Evolutionary conservation across 2,329 filamentous ascomycete species (phyloP).

Genomic region (Colletotrichum graminicola): DNA sequence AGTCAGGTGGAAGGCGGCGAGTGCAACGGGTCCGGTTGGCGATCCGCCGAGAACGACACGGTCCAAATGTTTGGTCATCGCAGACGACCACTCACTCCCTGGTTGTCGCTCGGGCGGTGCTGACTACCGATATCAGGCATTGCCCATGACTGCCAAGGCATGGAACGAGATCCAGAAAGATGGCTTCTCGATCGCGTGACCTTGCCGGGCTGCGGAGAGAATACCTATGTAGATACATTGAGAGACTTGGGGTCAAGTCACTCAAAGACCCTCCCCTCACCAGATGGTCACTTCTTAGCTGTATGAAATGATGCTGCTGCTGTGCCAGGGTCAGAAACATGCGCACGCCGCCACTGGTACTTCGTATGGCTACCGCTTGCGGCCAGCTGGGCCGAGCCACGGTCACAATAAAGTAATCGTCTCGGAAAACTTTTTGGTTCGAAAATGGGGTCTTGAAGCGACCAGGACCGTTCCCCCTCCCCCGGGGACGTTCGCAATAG

Average conservation of each 20-base stretch:
- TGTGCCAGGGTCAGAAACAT: too few relatives aligned
- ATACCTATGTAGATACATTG: slow-evolving; percentile 18
- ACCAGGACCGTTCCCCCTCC: background rate
- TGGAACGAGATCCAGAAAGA: background rate
- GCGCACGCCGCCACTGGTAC: background rate
- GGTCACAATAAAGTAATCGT: background rate
- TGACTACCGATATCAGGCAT: slow-evolving; percentile 5
- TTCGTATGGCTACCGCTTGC: background rate
- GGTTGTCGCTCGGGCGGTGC: slow-evolving; percentile 11
- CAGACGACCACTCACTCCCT: too few relatives aligned
- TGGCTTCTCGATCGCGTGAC: background rate
- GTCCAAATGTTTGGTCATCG: background rate
- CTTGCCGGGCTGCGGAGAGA: background rate
- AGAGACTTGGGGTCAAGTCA: slow-evolving; percentile 27
- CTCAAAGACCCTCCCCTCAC: slow-evolving; percentile 6
- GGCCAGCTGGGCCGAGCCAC: background rate
- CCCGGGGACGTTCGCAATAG: background rate
- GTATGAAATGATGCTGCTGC: too few relatives aligned
- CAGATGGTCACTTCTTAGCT: too few relatives aligned
- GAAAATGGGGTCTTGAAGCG: background rate
- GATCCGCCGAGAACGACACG: slow-evolving; percentile 2
- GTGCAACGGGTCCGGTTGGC: slow-evolving; percentile 12
- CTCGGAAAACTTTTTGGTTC: background rate
- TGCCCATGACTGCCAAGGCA: slow-evolving; percentile 15
- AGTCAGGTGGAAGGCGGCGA: background rate